Base-by-base conservation (phyloP, 2,329 filamentous ascomycete genomes). In the Clathrospora elynae region DNA sequence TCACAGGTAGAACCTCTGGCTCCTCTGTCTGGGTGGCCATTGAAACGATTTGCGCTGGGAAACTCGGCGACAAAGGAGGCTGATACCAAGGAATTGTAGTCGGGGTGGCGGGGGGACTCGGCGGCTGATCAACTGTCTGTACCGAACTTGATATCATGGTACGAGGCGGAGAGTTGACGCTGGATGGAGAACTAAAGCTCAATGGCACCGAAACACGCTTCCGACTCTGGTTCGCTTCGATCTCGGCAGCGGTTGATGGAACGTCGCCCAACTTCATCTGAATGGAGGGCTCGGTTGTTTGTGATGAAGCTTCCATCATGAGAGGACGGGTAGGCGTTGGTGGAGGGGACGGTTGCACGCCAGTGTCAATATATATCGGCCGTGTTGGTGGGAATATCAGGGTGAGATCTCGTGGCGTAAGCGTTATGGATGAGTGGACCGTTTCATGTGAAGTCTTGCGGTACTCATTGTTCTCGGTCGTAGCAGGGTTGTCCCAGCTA, bases 321-420 rank as follows among this genome's bases (percentile, higher is more conserved):
- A 49, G 28, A 6, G 64, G 58, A n/a, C 67, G 52, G 14, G 75
- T 74, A 42, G 89, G 89, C 2, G 90, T 95, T 3, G 86, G 79
- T 2, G 89, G 89, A 31, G 90, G 90, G 22, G 90, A 93, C 61
- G 82, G 93, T 67, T 96, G 91, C 20, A 89, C 78, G 3, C 85
- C 88, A n/a, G 79, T 80, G 61, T 95, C 88, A 25, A 81, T 80
- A 73, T 93, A 95, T 45, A 77, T 51, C 23, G 68, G 66, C 36
- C 58, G 64, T n/a, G 63, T 59, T 34, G 66, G 65, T 34, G 64
- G 59, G 32, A 66, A 68, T 23, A 68, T 43, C 38, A 68, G 46
- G 2, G 59, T 61, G 10, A 64, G 48, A 14, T 64, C 59, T 35
- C 52, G 58, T 18, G 61, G 61, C 10, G 56, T 49, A 10, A 63